Percentiles rank a stretch among this genome's conserved stretches.
These are phyloP conservation scores for Prunus salicina DNA, from an alignment of 306 rosid species.

Conservation along the genomic window DNA sequence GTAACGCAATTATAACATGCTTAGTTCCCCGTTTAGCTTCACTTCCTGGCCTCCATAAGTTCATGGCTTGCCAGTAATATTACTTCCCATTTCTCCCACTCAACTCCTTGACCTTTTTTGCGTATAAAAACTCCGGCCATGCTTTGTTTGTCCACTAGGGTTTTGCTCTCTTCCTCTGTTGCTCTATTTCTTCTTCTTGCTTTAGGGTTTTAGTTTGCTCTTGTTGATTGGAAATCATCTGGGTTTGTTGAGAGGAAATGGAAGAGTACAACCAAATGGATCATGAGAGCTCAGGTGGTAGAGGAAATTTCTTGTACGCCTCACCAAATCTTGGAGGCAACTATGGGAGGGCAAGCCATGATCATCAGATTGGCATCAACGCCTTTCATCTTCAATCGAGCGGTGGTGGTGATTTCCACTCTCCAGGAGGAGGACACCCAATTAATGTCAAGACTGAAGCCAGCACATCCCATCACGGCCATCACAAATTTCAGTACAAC, in stretches of 20 bases:
- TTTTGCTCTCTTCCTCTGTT: constrained; percentile 6
- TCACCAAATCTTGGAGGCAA: constrained; percentile 36
- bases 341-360: constrained; percentile 43
- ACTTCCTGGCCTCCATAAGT: constrained; percentile 13
- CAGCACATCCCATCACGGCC: constrained; percentile 42
- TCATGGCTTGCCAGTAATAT: background rate
- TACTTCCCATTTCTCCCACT: background rate
- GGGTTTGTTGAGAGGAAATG: constrained; percentile 32
- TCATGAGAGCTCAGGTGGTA: constrained; percentile 43
- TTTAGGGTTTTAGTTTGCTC: constrained; percentile 28
- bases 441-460: constrained; percentile 59
- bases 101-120: background rate
- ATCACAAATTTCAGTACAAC: constrained; percentile 50
- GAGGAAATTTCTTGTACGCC: constrained; percentile 77
- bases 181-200: background rate
- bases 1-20: background rate
- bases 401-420: constrained; percentile 39
- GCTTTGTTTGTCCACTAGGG: constrained; percentile 17
- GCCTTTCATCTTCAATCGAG: constrained; percentile 63
- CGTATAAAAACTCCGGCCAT: background rate
- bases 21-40: constrained; percentile 15
- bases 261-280: constrained; percentile 64
- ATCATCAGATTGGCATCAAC: constrained; percentile 42
- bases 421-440: constrained; percentile 35
- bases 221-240: background rate